A percentile compares a stretch with the other conserved stretches of the same genome.
phyloP scores from a whole-genome alignment of 2,329 filamentous ascomycete species.

The Exutisphaerella laricina region DNA sequence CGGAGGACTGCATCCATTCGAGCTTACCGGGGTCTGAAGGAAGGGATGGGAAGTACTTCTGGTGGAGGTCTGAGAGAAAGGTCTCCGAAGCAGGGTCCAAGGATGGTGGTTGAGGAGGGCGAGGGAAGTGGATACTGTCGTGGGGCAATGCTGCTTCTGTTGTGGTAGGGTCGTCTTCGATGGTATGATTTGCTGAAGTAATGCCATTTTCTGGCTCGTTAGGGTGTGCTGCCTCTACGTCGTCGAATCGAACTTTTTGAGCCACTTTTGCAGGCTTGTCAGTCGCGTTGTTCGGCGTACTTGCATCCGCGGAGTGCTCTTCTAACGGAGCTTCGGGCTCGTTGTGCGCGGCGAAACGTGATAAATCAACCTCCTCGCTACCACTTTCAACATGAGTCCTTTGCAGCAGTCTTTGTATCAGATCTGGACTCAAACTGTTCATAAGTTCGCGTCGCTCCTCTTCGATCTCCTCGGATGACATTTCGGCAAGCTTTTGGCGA shows the following conservation, averaged over 20 bases:
- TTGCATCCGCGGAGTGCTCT: neutral
- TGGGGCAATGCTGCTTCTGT: constrained; percentile 10
- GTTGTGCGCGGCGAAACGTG: constrained; percentile 7
- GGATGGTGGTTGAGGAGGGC: constrained; percentile 53
- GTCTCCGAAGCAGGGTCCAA: constrained; percentile 77
- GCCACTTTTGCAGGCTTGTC: constrained; percentile 18
- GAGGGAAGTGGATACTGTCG: constrained; percentile 55
- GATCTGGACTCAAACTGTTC: constrained; percentile 63
- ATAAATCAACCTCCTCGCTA: constrained; percentile 39
- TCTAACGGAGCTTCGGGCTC: neutral
- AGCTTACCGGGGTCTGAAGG: constrained; percentile 78
- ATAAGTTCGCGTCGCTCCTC: constrained; percentile 76
- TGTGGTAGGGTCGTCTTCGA: constrained; percentile 3
- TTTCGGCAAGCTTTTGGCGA: constrained; percentile 61
- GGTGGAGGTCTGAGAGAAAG: constrained; percentile 78
- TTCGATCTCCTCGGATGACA: constrained; percentile 78
- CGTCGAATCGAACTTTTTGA: constrained; percentile 27
- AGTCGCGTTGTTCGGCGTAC: neutral
- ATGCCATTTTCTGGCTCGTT: neutral
- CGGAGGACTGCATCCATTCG: constrained; percentile 68
- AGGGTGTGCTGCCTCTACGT: constrained; percentile 6
- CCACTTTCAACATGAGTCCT: constrained; percentile 61
- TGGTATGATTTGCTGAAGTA: no score
- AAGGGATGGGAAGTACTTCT: constrained; percentile 88
- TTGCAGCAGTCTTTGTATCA: constrained; percentile 71